Conservation (phyloP, 495 filamentous ascomycete genomes). For the Monascus purpureus region DNA sequence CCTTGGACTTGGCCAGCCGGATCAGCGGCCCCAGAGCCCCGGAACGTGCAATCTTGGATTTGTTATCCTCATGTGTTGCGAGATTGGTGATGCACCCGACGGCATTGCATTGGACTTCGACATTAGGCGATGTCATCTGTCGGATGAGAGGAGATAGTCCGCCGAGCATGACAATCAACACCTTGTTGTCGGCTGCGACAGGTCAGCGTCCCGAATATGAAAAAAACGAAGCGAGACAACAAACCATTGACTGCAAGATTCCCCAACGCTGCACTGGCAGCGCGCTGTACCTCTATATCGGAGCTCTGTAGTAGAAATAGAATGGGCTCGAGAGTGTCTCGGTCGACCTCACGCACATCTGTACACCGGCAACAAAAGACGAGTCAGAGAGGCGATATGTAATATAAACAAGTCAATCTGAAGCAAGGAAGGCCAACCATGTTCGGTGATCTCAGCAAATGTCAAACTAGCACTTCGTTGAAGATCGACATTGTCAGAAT, state of each 20-base stretch:
- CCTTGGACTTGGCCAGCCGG: constrained; percentile 85
- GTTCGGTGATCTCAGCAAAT: constrained; percentile 96
- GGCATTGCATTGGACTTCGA: constrained; percentile 98
- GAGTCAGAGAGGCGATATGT: not conserved
- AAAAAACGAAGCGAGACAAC: constrained; percentile 16
- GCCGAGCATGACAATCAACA: constrained; percentile 82
- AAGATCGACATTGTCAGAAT: constrained; percentile 96
- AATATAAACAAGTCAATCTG: too few species aligned
- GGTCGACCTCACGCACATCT: constrained; percentile 96
- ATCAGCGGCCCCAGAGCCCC: constrained; percentile 86
- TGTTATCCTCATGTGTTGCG: constrained; percentile 97
- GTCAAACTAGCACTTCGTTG: constrained; percentile 96
- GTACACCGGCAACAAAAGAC: not conserved
- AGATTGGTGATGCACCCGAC: constrained; percentile 98
- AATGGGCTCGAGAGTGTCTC: constrained; percentile 89
- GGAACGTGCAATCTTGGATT: constrained; percentile 93
- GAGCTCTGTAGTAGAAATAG: constrained; percentile 86
- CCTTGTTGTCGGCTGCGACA: constrained; percentile 87
- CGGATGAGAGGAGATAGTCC: constrained; percentile 85
- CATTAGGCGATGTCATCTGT: constrained; percentile 98
- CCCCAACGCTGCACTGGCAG: constrained; percentile 88
- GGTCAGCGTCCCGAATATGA: constrained; percentile 31
- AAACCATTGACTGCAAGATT: constrained; percentile 95
- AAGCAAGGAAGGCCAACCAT: constrained; percentile 55
- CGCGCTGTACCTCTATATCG: constrained; percentile 94